These are phyloP conservation scores for Chimonanthus praecox DNA, from an alignment of 164 flowering plant species.

Conservation along the genomic window DNA sequence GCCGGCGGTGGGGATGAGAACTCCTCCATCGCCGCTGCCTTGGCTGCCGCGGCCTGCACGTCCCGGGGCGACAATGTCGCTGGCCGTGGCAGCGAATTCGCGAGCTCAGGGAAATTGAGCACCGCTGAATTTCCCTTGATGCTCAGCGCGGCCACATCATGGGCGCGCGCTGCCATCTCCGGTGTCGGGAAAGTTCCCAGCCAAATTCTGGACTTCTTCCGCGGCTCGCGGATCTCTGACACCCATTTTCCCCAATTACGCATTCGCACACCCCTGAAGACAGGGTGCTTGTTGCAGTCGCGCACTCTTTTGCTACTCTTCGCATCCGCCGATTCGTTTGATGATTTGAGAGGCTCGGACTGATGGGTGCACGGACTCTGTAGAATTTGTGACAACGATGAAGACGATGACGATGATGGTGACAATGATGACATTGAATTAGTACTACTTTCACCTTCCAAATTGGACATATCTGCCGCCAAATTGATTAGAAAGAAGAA, in stretches of 20 bases:
- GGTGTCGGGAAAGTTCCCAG: constrained; percentile 77
- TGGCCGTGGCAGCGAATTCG: constrained; percentile 51
- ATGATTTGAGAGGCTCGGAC: background rate
- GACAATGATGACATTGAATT: constrained; percentile 26
- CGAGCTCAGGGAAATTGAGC: constrained; percentile 73
- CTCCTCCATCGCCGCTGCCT: constrained; percentile 63
- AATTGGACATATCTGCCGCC: constrained; percentile 10
- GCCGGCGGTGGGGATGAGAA: constrained; percentile 9
- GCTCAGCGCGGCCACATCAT: constrained; percentile 68
- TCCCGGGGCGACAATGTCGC: constrained; percentile 49
- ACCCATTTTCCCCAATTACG: constrained; percentile 93
- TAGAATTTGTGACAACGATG: constrained; percentile 1
- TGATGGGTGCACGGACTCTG: background rate
- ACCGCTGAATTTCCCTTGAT: constrained; percentile 67
- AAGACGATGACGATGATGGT: constrained; percentile 8
- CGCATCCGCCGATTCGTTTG: constrained; percentile 2
- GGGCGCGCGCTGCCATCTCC: constrained; percentile 92
- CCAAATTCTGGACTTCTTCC: constrained; percentile 88
- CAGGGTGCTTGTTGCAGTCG: constrained; percentile 46
- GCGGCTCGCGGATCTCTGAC: constrained; percentile 79
- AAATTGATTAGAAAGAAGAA: background rate
- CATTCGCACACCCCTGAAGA: constrained; percentile 74
- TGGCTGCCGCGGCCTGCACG: constrained; percentile 67
- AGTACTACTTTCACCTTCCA: constrained; percentile 34
- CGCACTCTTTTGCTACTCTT: constrained; percentile 22